phyloP scores from a whole-genome alignment of 768 basidiomycete species.

The Phallus indusiatus region DNA sequence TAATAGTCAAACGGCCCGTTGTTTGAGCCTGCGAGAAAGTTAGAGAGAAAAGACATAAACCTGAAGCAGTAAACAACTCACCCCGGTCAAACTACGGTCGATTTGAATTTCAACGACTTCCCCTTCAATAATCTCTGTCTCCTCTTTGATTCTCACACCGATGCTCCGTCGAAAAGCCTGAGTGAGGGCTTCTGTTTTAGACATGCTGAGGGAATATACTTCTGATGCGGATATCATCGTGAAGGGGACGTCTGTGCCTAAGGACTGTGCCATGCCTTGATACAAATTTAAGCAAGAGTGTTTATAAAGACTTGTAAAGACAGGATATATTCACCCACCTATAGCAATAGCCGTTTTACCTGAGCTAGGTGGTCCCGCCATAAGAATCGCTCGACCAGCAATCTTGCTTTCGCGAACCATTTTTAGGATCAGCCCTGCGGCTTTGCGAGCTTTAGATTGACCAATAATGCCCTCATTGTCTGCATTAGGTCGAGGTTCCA shows the following conservation, averaged over 20 bases:
- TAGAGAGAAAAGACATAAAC: background rate
- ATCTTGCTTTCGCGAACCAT: conserved; percentile 97
- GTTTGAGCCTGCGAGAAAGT: conserved; percentile 71
- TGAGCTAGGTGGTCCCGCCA: conserved; percentile 94
- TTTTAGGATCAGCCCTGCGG: conserved; percentile 93
- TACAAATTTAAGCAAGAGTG: background rate
- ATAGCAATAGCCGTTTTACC: conserved; percentile 98
- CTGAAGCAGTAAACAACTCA: conserved; percentile 28
- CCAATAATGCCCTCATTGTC: conserved; percentile 97
- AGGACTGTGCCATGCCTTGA: conserved; percentile 89
- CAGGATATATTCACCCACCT: conserved; percentile 39
- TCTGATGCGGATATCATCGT: conserved; percentile 97
- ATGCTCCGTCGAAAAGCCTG: conserved; percentile 95
- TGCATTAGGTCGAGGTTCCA: conserved; percentile 64
- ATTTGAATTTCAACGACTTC: conserved; percentile 99
- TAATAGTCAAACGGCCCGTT: conserved; percentile 94
- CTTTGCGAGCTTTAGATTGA: conserved; percentile 91
- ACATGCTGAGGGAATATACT: conserved; percentile 97
- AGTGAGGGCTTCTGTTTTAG: conserved; percentile 95
- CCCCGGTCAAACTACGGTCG: conserved; percentile 92
- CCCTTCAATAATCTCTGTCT: conserved; percentile 94
- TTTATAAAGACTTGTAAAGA: background rate
- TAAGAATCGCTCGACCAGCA: conserved; percentile 91
- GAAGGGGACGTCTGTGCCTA: conserved; percentile 93
- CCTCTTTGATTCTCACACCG: conserved; percentile 95